Percentiles rank a stretch among this genome's conserved stretches.
Evolutionary conservation across 345 rosid genomes (phyloP).

Genomic region (Geranium rotundifolium): DNA sequence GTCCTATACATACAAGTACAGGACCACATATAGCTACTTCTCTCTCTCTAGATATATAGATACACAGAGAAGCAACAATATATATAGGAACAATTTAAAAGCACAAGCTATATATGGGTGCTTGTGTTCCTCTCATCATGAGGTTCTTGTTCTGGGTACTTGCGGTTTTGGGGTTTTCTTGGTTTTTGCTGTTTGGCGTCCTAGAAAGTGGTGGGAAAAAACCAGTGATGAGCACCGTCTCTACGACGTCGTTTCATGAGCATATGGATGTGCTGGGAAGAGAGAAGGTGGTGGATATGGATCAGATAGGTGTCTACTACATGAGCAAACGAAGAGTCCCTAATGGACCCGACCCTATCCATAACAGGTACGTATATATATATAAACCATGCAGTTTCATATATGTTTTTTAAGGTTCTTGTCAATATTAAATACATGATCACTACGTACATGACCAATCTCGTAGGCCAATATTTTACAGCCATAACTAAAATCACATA

Average conservation of each 20-base stretch:
- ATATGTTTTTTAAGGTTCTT: too few relatives aligned
- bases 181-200: constrained; percentile 23
- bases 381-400: too few relatives aligned
- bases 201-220: constrained; percentile 15
- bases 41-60: neutral
- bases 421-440: too few relatives aligned
- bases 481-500: too few relatives aligned
- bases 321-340: constrained; percentile 82
- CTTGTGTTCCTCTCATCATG: constrained; percentile 1
- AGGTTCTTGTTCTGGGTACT: constrained; percentile 17
- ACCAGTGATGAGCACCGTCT: neutral
- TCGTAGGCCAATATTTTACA: too few relatives aligned
- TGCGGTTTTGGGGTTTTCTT: constrained; percentile 19
- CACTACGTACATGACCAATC: too few relatives aligned
- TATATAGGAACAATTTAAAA: constrained; percentile 6
- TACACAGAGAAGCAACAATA: neutral
- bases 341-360: constrained; percentile 93
- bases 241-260: neutral
- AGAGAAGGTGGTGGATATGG: constrained; percentile 13
- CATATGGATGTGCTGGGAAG: constrained; percentile 3
- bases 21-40: neutral
- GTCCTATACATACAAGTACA: constrained; percentile 6
- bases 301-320: constrained; percentile 34
- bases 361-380: constrained; percentile 52
- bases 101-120: neutral